Percentiles rank a stretch among this genome's conserved stretches.
phyloP scores from a whole-genome alignment of 2,329 filamentous ascomycete species.

The Alternaria novae-zelandiae region DNA sequence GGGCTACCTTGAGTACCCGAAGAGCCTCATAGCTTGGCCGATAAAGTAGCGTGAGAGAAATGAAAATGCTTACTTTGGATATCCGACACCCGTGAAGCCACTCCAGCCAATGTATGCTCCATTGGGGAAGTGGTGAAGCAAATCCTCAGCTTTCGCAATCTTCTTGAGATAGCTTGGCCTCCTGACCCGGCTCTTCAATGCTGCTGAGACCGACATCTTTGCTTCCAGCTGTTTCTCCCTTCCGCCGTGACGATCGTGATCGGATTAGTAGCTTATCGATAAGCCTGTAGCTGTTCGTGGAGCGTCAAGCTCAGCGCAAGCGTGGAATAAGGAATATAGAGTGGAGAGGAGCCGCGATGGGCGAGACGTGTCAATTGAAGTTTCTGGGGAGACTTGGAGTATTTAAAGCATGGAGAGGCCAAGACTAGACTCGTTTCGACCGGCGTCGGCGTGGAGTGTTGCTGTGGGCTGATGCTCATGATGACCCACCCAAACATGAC shows the following conservation, averaged over 20 bases:
- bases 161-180: conserved; percentile 81
- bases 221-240: not conserved
- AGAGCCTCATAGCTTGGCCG: not conserved
- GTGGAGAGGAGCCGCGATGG: conserved; percentile 18
- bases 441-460: conserved; percentile 8
- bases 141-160: conserved; percentile 77
- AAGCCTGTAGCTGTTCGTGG: not conserved
- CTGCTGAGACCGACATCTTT: conserved; percentile 67
- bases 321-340: not conserved
- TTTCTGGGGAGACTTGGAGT: conserved; percentile 2
- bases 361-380: not conserved
- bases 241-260: not conserved
- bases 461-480: conserved; percentile 18
- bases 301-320: conserved; percentile 3
- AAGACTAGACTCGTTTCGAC: conserved; percentile 16
- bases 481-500: conserved; percentile 22
- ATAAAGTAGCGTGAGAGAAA: not conserved
- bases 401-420: conserved; percentile 14
- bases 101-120: conserved; percentile 89
- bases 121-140: conserved; percentile 82
- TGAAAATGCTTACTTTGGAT: conserved; percentile 72
- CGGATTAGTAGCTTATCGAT: conserved; percentile 15
- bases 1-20: not conserved
- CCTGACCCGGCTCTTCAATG: conserved; percentile 76
- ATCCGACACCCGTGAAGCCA: conserved; percentile 88